phyloP scores from a whole-genome alignment of 2,329 filamentous ascomycete genomes.

The Clonostachys chloroleuca region DNA sequence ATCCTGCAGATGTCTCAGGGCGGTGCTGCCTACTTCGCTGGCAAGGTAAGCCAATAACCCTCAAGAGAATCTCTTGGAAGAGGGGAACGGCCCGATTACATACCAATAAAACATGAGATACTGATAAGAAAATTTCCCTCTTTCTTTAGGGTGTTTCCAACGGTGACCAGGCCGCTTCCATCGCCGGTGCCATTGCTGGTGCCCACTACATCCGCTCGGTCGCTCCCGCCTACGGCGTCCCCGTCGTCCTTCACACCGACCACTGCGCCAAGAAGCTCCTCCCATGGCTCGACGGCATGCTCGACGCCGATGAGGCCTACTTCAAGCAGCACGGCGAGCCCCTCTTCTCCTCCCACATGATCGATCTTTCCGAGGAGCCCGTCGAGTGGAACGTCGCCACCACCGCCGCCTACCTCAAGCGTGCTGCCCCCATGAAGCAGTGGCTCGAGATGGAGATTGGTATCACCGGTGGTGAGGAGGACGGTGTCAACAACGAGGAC shows the following conservation, averaged over 20 bases:
- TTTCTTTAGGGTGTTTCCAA: constrained; percentile 67
- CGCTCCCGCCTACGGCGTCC: constrained; percentile 82
- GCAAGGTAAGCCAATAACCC: constrained; percentile 56
- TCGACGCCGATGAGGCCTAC: constrained; percentile 89
- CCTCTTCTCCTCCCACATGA: constrained; percentile 97
- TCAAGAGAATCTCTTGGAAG: background rate
- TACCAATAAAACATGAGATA: background rate
- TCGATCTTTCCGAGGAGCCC: constrained; percentile 89
- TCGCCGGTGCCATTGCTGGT: constrained; percentile 81
- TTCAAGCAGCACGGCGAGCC: constrained; percentile 93
- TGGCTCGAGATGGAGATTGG: constrained; percentile 93
- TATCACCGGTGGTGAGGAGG: constrained; percentile 96
- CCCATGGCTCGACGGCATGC: constrained; percentile 94
- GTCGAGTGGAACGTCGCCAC: constrained; percentile 89
- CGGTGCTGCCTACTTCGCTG: constrained; percentile 88
- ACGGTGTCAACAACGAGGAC: constrained; percentile 97
- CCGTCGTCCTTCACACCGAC: constrained; percentile 93
- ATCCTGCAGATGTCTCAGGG: constrained; percentile 93
- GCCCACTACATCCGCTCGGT: constrained; percentile 91
- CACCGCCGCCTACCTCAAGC: constrained; percentile 90
- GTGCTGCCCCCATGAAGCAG: constrained; percentile 94
- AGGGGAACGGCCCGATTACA: background rate
- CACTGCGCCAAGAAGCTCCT: constrained; percentile 99
- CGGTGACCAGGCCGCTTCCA: constrained; percentile 76
- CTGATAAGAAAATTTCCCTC: background rate